Percentiles rank a stretch among this genome's conserved stretches.
These are phyloP conservation scores for Lipomyces spencermartinsiae DNA, from an alignment of 805 yeast species.

Conservation along the genomic window DNA sequence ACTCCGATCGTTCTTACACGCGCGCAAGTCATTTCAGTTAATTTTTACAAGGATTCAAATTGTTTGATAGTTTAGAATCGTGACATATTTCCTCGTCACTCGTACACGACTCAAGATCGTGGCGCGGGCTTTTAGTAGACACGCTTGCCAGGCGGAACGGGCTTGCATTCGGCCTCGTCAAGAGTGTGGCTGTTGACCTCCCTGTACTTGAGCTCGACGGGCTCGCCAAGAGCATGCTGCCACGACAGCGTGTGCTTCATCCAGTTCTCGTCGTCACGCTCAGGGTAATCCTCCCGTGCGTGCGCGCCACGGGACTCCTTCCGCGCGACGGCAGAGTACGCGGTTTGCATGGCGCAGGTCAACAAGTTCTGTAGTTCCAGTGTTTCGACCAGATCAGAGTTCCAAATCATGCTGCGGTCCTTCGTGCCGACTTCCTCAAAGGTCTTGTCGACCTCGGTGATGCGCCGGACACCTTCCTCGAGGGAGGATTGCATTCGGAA, in stretches of 20 bases:
- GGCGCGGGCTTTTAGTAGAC: slow-evolving; percentile 66
- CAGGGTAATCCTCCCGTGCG: slow-evolving; percentile 97
- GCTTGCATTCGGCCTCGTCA: slow-evolving; percentile 90
- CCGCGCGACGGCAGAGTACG: slow-evolving; percentile 91
- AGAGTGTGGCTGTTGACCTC: slow-evolving; percentile 79
- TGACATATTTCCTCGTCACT: background rate
- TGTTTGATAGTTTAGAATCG: background rate
- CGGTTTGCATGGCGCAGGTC: slow-evolving; percentile 97
- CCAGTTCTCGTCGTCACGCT: slow-evolving; percentile 96
- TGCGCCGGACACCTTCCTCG: slow-evolving; percentile 87
- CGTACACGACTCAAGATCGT: background rate
- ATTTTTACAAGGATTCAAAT: background rate
- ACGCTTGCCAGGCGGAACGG: slow-evolving; percentile 97
- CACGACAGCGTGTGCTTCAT: slow-evolving; percentile 96
- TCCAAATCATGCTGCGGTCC: slow-evolving; percentile 99
- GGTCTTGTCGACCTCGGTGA: slow-evolving; percentile 73
- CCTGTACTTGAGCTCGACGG: slow-evolving; percentile 82
- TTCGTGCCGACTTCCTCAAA: slow-evolving; percentile 81
- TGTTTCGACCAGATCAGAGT: slow-evolving; percentile 94
- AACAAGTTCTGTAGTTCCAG: slow-evolving; percentile 94
- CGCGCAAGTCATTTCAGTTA: background rate
- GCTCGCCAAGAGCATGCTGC: slow-evolving; percentile 76
- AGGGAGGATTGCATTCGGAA: slow-evolving; percentile 92
- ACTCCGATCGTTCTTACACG: background rate
- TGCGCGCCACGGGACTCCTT: slow-evolving; percentile 99